A percentile compares a stretch with the other conserved stretches of the same genome.
These are phyloP conservation scores for Trichoderma aggressivum DNA, from an alignment of 2,329 filamentous ascomycete species.

Conservation along the genomic window DNA sequence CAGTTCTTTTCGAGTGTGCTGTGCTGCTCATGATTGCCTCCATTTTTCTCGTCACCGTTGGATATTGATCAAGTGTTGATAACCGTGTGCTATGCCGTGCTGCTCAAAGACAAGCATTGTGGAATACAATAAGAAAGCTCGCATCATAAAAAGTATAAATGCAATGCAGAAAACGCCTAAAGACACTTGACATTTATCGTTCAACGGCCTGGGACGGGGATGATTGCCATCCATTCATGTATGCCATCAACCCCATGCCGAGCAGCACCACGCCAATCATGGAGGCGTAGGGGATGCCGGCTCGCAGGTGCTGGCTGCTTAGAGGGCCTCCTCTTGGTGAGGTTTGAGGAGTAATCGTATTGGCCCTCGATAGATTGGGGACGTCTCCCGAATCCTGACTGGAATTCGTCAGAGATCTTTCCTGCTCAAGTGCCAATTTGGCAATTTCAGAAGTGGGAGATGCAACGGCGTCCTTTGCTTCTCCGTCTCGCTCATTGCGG, in stretches of 20 bases:
- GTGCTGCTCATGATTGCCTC: slow-evolving; percentile 29
- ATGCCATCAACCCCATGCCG: slow-evolving; percentile 81
- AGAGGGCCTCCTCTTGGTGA: slow-evolving; percentile 38
- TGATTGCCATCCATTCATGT: slow-evolving; percentile 76
- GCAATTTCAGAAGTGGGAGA: slow-evolving; percentile 22
- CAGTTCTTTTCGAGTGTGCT: slow-evolving; percentile 28
- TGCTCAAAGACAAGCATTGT: slow-evolving; percentile 20
- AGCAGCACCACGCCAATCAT: slow-evolving; percentile 79
- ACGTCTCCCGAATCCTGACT: slow-evolving; percentile 37
- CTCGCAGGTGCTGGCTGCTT: slow-evolving; percentile 43
- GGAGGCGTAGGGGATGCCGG: slow-evolving; percentile 71
- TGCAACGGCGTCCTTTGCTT: slow-evolving; percentile 21
- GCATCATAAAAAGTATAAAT: neutral
- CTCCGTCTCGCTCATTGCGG: neutral
- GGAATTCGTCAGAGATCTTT: slow-evolving; percentile 23
- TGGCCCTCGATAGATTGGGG: slow-evolving; percentile 46
- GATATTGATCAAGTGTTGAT: slow-evolving; percentile 21
- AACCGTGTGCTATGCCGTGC: slow-evolving; percentile 26
- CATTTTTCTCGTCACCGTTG: slow-evolving; percentile 31
- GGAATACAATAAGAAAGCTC: slow-evolving; percentile 4
- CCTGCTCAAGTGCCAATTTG: slow-evolving; percentile 21
- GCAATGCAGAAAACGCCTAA: neutral
- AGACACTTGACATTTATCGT: slow-evolving; percentile 25
- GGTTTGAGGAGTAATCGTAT: slow-evolving; percentile 46
- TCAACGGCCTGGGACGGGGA: slow-evolving; percentile 33